Base-by-base conservation (phyloP, 352 stramenopile species). In the Phytophthora tubulina region DNA sequence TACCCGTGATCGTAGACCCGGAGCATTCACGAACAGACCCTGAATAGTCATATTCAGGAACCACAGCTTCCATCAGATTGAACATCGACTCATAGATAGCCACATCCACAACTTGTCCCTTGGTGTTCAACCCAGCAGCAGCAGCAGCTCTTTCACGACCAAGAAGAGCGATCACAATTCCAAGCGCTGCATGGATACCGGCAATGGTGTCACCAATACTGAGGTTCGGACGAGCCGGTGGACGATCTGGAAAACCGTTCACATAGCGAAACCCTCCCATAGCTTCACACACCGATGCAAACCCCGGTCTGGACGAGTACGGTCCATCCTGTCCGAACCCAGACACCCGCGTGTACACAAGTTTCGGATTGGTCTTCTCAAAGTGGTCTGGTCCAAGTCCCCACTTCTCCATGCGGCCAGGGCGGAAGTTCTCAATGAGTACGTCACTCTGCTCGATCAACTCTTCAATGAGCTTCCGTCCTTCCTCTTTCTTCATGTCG, bases 61-160 rank as follows among this genome's bases (percentile, higher is more conserved):
- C 76, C 8, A 95, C 86, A 6, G 88, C 87, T 63, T 97, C 90
- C 71, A 97, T 89, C 55, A 97, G 72, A 38, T 95, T 93, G 67
- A 88, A 97, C 83, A 97, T 95, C 36, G 82, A 88, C 66, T 97
- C 90, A 66, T 95, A 96, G 73, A 97, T 97, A 35, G 89, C 88
- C 9, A 95, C 82, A 56, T 97, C 90, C 31, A 97, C 84, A 33
- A 95, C 82, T 69, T 97, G 90, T 3, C 87, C 88, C 2, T 78
- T 66, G n/a, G 59, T 66, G n/a, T 54, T 53, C 10, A 63, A 33
- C 3, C 52, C 73, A 35, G 63, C 58, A 54, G 73, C 60, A 54
- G 73, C 60, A 31, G 66, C 57, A 32, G 67, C 71, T 35, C 85
- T 76, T 46, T 95, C 86, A 21, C 88, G 87, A 0, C 89, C 89